phyloP scores from a whole-genome alignment of 2,329 filamentous ascomycete genomes.

The Coniochaeta sp. region DNA sequence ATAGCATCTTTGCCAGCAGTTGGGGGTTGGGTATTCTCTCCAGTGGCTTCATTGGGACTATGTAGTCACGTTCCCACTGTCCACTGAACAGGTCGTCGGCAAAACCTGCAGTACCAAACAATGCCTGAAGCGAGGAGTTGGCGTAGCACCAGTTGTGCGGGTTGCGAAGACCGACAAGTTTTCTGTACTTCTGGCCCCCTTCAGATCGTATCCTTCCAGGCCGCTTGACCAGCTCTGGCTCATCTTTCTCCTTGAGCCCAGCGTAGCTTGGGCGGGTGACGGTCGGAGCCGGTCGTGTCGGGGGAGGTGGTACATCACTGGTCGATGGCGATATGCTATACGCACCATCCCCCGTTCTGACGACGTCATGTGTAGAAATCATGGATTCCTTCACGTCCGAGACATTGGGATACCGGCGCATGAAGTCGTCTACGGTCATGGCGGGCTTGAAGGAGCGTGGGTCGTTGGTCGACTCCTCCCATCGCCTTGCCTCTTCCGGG shows the following conservation, averaged over 20 bases:
- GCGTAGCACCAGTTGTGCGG: conserved; percentile 83
- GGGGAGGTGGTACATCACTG: conserved; percentile 24
- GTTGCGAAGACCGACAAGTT: conserved; percentile 68
- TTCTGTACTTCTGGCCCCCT: conserved; percentile 28
- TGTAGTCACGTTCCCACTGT: conserved; percentile 55
- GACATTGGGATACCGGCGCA: conserved; percentile 71
- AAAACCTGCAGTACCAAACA: conserved; percentile 68
- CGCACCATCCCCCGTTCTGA: conserved; percentile 4
- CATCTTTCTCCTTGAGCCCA: conserved; percentile 48
- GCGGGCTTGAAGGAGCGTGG: conserved; percentile 33
- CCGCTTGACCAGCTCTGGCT: conserved; percentile 12
- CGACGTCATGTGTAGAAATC: conserved; percentile 29
- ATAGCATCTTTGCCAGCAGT: conserved; percentile 51
- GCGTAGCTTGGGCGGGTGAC: conserved; percentile 69
- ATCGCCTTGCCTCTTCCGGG: conserved; percentile 69
- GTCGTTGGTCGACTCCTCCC: conserved; percentile 66
- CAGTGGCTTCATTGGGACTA: conserved; percentile 58
- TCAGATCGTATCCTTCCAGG: background rate
- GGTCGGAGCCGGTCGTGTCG: conserved; percentile 57
- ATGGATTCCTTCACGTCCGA: conserved; percentile 54
- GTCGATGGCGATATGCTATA: conserved; percentile 8
- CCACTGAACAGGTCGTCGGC: conserved; percentile 52
- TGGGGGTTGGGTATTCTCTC: conserved; percentile 46
- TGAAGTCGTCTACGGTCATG: conserved; percentile 73
- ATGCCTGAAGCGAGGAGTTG: conserved; percentile 80